Conservation (phyloP, 148 eudicot species). For the Fagopyrum tataricum region DNA sequence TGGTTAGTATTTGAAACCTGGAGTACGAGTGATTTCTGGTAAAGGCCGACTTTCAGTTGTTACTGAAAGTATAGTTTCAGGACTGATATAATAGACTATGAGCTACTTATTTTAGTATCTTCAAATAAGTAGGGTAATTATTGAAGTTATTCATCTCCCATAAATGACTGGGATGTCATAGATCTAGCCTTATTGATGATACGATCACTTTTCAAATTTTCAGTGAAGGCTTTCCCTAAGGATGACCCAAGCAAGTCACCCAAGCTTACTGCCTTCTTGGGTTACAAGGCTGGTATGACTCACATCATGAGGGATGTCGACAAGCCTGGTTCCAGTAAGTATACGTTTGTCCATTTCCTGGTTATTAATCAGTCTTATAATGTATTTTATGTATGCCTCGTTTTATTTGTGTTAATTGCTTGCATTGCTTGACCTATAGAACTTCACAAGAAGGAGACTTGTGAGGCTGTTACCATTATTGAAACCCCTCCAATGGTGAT, state of each 20-base stretch:
- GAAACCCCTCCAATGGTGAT: slow-evolving; percentile 76
- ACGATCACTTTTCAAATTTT: not conserved
- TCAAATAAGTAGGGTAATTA: not conserved
- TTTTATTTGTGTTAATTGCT: not conserved
- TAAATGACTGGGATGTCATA: not conserved
- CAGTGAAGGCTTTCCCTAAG: slow-evolving; percentile 72
- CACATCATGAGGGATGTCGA: slow-evolving; percentile 67
- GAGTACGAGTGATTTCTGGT: not conserved
- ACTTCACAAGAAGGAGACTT: slow-evolving; percentile 72
- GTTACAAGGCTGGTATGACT: slow-evolving; percentile 75
- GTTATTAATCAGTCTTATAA: no score
- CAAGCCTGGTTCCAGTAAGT: slow-evolving; percentile 65
- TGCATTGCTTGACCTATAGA: slow-evolving; percentile 22
- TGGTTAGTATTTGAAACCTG: not conserved
- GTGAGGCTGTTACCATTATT: slow-evolving; percentile 61
- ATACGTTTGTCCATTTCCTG: not conserved
- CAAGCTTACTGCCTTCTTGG: slow-evolving; percentile 58
- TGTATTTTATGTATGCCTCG: no score
- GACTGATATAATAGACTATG: not conserved
- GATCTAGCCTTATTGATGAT: not conserved
- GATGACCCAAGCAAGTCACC: slow-evolving; percentile 52
- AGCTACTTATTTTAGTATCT: not conserved
- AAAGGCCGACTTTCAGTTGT: no score
- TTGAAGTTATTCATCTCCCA: no score
- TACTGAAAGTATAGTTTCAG: not conserved